Evolutionary conservation across 306 rosid species (phyloP), one percentile per base, ranked within the genome.

Genomic region (Hippophae tibetana): DNA sequence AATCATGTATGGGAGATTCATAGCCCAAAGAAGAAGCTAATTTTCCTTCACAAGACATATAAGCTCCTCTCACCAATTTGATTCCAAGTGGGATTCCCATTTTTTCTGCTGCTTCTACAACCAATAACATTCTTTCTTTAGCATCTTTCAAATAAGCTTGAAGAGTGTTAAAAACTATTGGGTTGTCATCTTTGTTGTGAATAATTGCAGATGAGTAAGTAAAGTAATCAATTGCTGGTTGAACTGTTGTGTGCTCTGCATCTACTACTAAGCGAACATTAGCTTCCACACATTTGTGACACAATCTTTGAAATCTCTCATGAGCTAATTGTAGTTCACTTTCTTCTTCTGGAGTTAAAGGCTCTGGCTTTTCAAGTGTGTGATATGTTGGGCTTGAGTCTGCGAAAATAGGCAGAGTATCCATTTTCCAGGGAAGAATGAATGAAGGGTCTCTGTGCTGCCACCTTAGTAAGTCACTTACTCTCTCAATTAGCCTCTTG

Each of bases 61-160:
- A 93, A 57, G 99, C 99, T 7, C 97, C 99, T 7, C 99, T 76
- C 41, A 93, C 99, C 50, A 88, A 65, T 58, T 93, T 93, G 76
- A 93, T 74, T 7, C 97, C 99, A 73, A 93, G 70, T 1, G 94
- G 74, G 38, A 88, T 12, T 0, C 82, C 82, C 95, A 84, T 78
- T 10, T 65, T 63, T 31, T 84, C 83, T 0, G 95, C 95, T 0
- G 84, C 86, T 13, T 72, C 25, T 0, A 74, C 42, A 4, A 80
- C 70, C 3, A 70, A 65, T 53, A 69, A 0, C 78, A 93, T 11
- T 53, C 97, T 76, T 45, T 86, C 97, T 56, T 68, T 79, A 4
- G 99, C 95, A 50, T 88, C 99, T 56, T 86, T 93, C 58, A 93
- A 60, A 65, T 93, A 93, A 2, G 97, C 78, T 54, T 88, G 99